A percentile compares a stretch with the other conserved stretches of the same genome.
Evolutionary conservation across 139 green algal genomes (phyloP).

Genomic region (Edaphochlamys debaryana): DNA sequence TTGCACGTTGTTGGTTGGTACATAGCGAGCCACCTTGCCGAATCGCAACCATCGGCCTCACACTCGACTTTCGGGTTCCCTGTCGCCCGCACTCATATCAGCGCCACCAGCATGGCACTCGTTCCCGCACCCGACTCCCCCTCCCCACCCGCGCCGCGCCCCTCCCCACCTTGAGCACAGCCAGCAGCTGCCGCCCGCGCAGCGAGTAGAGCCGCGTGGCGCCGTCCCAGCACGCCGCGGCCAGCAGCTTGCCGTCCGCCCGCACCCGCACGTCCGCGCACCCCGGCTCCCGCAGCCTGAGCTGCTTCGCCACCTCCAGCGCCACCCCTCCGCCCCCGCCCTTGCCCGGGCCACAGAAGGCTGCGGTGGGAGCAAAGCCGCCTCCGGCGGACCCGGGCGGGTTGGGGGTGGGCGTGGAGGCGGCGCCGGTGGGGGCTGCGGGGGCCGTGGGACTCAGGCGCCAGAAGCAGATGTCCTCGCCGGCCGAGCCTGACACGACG

Average conservation of each 20-base stretch:
- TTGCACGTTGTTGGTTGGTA: not conserved
- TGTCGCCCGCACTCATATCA: too few species aligned
- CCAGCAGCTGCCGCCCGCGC: slow-evolving; percentile 50
- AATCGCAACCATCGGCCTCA: too few species aligned
- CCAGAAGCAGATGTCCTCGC: slow-evolving; percentile 2
- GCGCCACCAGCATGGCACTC: too few species aligned
- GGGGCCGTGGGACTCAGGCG: not conserved
- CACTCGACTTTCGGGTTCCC: too few species aligned
- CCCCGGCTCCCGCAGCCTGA: slow-evolving; percentile 49
- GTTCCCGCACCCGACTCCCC: not conserved
- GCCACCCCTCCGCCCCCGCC: not conserved
- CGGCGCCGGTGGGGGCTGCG: too few species aligned
- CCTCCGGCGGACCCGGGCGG: not conserved
- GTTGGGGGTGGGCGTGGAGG: too few species aligned
- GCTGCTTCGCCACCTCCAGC: not conserved
- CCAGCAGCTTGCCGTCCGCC: slow-evolving; percentile 62
- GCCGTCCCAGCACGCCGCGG: slow-evolving; percentile 70
- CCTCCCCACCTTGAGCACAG: slow-evolving; percentile 47
- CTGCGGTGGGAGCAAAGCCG: not conserved
- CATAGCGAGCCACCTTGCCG: too few species aligned
- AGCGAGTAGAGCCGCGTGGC: slow-evolving; percentile 58
- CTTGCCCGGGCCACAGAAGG: too few species aligned
- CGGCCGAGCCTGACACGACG: slow-evolving; percentile 17
- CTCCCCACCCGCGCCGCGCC: not conserved
- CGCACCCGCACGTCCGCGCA: slow-evolving; percentile 57